phyloP scores from a whole-genome alignment of 1,284 basidiomycete genomes.

The Malassezia japonica region DNA sequence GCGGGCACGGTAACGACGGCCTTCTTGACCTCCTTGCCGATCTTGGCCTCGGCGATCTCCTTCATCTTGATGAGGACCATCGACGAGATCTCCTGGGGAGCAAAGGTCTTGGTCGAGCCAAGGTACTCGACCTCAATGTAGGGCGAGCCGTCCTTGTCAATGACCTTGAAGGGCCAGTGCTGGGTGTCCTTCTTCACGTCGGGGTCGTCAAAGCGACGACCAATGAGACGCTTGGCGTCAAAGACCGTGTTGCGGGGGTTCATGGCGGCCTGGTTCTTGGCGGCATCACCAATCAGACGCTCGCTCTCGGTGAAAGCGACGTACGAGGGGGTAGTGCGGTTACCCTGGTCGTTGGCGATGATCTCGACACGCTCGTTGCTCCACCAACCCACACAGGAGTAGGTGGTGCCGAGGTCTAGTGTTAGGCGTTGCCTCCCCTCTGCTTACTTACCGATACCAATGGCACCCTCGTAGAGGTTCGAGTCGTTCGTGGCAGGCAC shows the following conservation, averaged over 20 bases:
- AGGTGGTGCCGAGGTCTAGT: slow-evolving; percentile 61
- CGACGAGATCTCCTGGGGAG: slow-evolving; percentile 71
- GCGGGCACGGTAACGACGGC: slow-evolving; percentile 63
- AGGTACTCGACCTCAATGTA: slow-evolving; percentile 57
- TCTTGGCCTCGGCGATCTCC: slow-evolving; percentile 62
- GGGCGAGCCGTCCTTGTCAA: slow-evolving; percentile 57
- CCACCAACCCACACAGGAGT: slow-evolving; percentile 60
- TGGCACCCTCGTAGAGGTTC: slow-evolving; percentile 82
- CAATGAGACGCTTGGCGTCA: slow-evolving; percentile 69
- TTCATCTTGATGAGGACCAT: slow-evolving; percentile 99
- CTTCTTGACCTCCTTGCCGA: slow-evolving; percentile 59
- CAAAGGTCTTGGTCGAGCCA: slow-evolving; percentile 57
- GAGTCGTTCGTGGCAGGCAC: slow-evolving; percentile 55
- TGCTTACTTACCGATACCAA: slow-evolving; percentile 65
- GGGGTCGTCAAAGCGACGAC: slow-evolving; percentile 73
- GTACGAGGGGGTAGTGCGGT: slow-evolving; percentile 97
- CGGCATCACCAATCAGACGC: slow-evolving; percentile 87
- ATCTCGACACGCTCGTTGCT: slow-evolving; percentile 46
- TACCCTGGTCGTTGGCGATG: slow-evolving; percentile 60
- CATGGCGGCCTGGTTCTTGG: slow-evolving; percentile 67
- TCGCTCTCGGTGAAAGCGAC: slow-evolving; percentile 95
- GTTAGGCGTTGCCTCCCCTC: background rate
- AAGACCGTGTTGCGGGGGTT: slow-evolving; percentile 68
- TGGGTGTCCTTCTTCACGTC: slow-evolving; percentile 59
- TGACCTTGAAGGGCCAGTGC: slow-evolving; percentile 64